These are phyloP conservation scores for Mucor circinelloides DNA, from an alignment of 371 early-diverging fungal species.

Conservation along the genomic window DNA sequence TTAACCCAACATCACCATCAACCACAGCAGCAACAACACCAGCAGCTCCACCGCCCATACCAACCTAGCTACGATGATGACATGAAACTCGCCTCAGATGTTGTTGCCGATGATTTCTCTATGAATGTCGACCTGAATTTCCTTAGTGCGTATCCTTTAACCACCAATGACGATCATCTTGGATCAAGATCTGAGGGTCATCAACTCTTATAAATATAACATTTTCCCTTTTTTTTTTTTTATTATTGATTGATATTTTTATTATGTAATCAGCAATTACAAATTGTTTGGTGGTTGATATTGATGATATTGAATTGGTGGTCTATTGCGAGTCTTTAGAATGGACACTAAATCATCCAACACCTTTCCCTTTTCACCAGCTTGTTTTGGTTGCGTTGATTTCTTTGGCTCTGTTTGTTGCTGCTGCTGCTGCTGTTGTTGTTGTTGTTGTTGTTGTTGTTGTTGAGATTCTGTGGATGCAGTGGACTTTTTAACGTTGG, in stretches of 20 bases:
- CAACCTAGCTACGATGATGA: constrained; percentile 19
- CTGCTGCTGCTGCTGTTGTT: too few relatives aligned
- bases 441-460: constrained; percentile 17
- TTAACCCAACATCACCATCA: constrained; percentile 10
- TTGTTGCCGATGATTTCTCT: constrained; percentile 1
- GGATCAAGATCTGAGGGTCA: constrained; percentile 23
- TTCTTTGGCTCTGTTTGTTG: constrained; percentile 1
- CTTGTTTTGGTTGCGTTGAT: not conserved
- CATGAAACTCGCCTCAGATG: not conserved
- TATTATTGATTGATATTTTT: not conserved
- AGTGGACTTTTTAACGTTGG: not conserved
- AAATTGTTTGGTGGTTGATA: not conserved
- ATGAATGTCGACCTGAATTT: constrained; percentile 14
- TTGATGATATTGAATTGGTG: constrained; percentile 24
- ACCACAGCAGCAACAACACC: constrained; percentile 13
- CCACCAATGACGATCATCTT: not conserved
- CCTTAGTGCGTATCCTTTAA: not conserved
- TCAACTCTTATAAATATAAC: constrained; percentile 16
- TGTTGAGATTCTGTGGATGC: not conserved
- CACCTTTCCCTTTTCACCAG: constrained; percentile 19
- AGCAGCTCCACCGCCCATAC: constrained; percentile 19
- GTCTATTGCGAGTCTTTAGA: constrained; percentile 26
- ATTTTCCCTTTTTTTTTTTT: not conserved
- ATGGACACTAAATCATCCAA: constrained; percentile 30
- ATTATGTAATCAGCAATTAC: constrained; percentile 14